Evolutionary conservation across 805 yeast species (phyloP), one percentile per base, ranked within the genome.

Genomic region (Metschnikowia bowlesiae): DNA sequence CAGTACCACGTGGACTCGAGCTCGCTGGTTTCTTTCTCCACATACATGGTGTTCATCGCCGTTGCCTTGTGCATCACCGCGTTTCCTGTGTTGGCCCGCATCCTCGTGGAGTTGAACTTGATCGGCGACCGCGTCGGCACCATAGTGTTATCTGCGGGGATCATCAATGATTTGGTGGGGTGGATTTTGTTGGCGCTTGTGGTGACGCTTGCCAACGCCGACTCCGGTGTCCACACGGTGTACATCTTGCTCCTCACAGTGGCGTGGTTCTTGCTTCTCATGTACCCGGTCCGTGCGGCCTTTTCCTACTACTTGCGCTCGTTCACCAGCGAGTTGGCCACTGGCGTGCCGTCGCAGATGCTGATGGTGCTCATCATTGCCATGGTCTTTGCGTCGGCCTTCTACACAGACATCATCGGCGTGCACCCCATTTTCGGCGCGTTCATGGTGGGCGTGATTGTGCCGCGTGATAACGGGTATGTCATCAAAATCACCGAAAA

Each of bases 371-470:
- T 77, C 32, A 79, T 85, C 32, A 57, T 87, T 48, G 55, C 81
- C 8, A 62, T 81, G 49, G 83, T 82, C 55, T 79, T 87, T 52
- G 64, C 78, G 4, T 84, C 91, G 4, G 81, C 94, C 1, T 87
- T 87, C 66, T 85, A 81, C 63, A 87, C 95, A 2, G 91, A 86
- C 63, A 85, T 87, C 50, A 84, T 87, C 54, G 96, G 95, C 5
- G 92, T 86, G 9, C 95, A 87, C 66, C 87, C 94, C 0, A 87
- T 87, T 57, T 87, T 87, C 66, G 96, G 95, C 39, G 94, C 92
- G 0, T 88, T 87, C 60, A 75, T 87, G 67, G 81, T 83, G 10
- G 96, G 96, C 4, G 70, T 84, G 32, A 79, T 87, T 46, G 79
- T 87, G 6, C 95, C 95, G 8, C 74, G 92, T 58, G 90, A 87